phyloP scores from a whole-genome alignment of 345 rosid genomes.

The Tarenaya hassleriana region DNA sequence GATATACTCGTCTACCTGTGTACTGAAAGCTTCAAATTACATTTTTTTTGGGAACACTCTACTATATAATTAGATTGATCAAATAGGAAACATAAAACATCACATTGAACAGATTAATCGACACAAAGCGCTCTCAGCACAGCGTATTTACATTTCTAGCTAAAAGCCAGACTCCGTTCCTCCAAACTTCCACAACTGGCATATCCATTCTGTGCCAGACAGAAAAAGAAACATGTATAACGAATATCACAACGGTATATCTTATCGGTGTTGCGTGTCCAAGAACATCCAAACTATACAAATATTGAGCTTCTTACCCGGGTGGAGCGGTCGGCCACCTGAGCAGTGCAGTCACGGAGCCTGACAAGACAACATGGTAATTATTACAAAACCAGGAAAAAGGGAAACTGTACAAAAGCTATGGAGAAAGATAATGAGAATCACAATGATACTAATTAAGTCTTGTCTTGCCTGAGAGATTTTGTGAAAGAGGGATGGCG shows the following conservation, averaged over 20 bases:
- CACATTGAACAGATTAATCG: too few relatives aligned
- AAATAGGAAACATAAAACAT: too few relatives aligned
- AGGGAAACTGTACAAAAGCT: constrained; percentile 1
- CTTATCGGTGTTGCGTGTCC: neutral
- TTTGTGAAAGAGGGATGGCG: constrained; percentile 65
- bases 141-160: constrained; percentile 70
- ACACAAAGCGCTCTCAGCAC: constrained; percentile 20
- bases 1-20: constrained; percentile 77
- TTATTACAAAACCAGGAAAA: neutral
- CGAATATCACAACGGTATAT: neutral
- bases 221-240: neutral
- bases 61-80: too few relatives aligned
- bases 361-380: constrained; percentile 29
- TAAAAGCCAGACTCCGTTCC: constrained; percentile 78
- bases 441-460: neutral
- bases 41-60: too few relatives aligned
- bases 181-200: constrained; percentile 83
- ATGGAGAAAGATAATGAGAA: neutral
- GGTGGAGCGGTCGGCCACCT: constrained; percentile 94
- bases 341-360: constrained; percentile 67
- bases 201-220: constrained; percentile 67
- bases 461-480: constrained; percentile 42
- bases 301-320: constrained; percentile 41
- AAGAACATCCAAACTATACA: constrained; percentile 2
- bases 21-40: constrained; percentile 20